Evolutionary conservation across 106 monocot genomes (phyloP).

Genomic region (Alisma plantagoaquatica): DNA sequence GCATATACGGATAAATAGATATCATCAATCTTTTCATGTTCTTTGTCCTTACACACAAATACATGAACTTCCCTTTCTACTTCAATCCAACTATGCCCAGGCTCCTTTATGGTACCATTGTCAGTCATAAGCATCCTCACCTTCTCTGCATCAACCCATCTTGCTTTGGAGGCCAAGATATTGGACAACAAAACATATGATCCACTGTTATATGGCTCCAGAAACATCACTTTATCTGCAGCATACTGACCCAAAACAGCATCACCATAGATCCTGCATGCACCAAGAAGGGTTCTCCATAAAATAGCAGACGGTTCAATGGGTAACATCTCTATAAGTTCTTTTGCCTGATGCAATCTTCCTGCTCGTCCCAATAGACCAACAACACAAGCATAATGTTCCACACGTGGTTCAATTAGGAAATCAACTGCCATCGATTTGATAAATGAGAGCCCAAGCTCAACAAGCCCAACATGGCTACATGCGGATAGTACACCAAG

Average conservation of each 20-base stretch:
- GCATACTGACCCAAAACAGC: conserved; percentile 66
- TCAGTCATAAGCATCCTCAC: conserved; percentile 41
- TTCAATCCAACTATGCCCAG: conserved; percentile 65
- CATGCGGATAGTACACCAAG: conserved; percentile 79
- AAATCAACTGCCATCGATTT: conserved; percentile 49
- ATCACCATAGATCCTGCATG: conserved; percentile 52
- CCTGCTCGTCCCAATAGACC: conserved; percentile 60
- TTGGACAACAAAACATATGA: conserved; percentile 79
- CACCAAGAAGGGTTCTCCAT: conserved; percentile 68
- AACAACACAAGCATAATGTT: conserved; percentile 81
- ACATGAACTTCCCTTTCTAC: conserved; percentile 33
- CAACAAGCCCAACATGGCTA: conserved; percentile 60
- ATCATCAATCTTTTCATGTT: conserved; percentile 20
- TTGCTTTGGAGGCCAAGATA: conserved; percentile 66
- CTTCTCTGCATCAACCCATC: conserved; percentile 58
- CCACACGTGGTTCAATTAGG: conserved; percentile 57
- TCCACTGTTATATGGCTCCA: conserved; percentile 46
- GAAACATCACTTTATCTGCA: conserved; percentile 42
- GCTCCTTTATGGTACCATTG: conserved; percentile 29
- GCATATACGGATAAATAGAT: conserved; percentile 36
- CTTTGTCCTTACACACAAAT: conserved; percentile 35
- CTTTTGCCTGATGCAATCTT: conserved; percentile 51
- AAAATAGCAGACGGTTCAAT: conserved; percentile 42
- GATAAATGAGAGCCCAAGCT: conserved; percentile 54
- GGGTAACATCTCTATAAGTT: conserved; percentile 60